Conservation (phyloP, 2,329 filamentous ascomycete genomes). For the Emmonsiellopsis sp. region DNA sequence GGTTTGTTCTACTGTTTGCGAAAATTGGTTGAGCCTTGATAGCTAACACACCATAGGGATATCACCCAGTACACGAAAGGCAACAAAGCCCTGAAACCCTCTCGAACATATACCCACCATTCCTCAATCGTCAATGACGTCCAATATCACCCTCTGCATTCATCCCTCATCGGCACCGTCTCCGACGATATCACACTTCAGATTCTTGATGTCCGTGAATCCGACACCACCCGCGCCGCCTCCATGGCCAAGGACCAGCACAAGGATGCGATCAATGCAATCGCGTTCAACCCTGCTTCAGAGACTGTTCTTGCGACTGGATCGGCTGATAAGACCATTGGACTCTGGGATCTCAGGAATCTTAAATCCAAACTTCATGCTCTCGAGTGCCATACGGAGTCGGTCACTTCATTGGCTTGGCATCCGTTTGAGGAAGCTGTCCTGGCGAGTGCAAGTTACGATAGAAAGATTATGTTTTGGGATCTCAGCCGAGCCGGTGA, state of each 20-base stretch:
- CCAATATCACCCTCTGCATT: conserved; percentile 82
- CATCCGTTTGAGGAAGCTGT: conserved; percentile 85
- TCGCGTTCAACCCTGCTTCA: conserved; percentile 87
- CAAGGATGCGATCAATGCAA: conserved; percentile 85
- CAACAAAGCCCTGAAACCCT: conserved; percentile 60
- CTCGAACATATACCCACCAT: conserved; percentile 76
- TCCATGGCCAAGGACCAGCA: conserved; percentile 66
- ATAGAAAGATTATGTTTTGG: conserved; percentile 92
- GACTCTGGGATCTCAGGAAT: conserved; percentile 89
- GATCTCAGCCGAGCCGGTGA: conserved; percentile 85
- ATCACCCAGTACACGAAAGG: conserved; percentile 63
- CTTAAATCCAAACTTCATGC: conserved; percentile 83
- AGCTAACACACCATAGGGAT: conserved; percentile 48
- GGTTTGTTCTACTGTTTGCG: conserved; percentile 44
- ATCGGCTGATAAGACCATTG: conserved; percentile 90
- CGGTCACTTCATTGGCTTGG: conserved; percentile 88
- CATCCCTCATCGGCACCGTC: conserved; percentile 78
- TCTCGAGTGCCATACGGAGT: conserved; percentile 77
- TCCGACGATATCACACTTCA: conserved; percentile 93
- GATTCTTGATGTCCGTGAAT: conserved; percentile 73
- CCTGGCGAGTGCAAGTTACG: conserved; percentile 83
- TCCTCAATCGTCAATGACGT: conserved; percentile 91
- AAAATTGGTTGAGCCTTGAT: not conserved
- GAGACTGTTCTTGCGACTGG: conserved; percentile 87
- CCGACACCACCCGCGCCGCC: conserved; percentile 56